Evolutionary conservation across 495 filamentous ascomycete species (phyloP).

Genomic region (Zalerion maritima): DNA sequence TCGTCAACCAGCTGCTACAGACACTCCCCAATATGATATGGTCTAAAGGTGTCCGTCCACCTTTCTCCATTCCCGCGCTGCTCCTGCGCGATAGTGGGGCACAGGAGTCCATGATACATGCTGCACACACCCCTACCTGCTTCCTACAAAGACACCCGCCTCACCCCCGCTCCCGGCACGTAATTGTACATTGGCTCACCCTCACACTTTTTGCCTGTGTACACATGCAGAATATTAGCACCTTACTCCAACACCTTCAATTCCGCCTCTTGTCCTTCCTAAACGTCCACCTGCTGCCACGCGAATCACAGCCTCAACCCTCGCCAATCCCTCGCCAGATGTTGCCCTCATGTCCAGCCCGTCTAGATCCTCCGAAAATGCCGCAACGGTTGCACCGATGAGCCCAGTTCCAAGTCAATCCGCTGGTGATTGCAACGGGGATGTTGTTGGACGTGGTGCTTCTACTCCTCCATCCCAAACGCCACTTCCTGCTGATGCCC

Average conservation of each 20-base stretch:
- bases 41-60: no score
- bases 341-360: constrained; percentile 36
- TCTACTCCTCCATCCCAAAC: constrained; percentile 2
- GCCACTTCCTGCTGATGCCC: constrained; percentile 2
- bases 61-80: no score
- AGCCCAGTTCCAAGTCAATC: constrained; percentile 19
- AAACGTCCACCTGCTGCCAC: not conserved
- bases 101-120: constrained; percentile 1
- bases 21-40: no score
- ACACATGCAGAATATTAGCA: constrained; percentile 11
- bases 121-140: constrained; percentile 1
- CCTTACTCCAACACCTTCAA: constrained; percentile 12
- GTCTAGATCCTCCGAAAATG: constrained; percentile 28
- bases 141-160: constrained; percentile 1
- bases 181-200: constrained; percentile 7
- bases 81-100: no score
- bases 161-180: not conserved
- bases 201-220: constrained; percentile 3
- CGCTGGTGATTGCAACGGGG: constrained; percentile 1
- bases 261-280: constrained; percentile 4
- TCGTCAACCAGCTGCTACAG: no score
- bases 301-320: constrained; percentile 3
- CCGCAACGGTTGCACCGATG: constrained; percentile 34
- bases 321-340: constrained; percentile 27
- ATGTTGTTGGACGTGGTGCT: not conserved